These are phyloP conservation scores for Trypanosoma cruzi DNA, from an alignment of 208 protist genomes.

Conservation along the genomic window DNA sequence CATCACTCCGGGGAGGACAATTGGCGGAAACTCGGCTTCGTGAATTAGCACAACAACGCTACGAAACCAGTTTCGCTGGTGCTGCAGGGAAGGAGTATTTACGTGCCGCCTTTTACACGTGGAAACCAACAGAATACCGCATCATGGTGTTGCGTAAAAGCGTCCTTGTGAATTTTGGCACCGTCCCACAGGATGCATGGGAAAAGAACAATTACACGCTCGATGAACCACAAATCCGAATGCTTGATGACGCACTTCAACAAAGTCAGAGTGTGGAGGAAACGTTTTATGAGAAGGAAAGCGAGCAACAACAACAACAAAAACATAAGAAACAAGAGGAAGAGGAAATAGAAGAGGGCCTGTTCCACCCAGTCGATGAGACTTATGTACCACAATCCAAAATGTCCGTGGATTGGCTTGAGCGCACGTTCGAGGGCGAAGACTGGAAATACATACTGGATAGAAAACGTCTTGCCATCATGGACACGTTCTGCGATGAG, in stretches of 20 bases:
- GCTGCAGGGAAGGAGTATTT: conserved; percentile 78
- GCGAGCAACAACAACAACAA: conserved; percentile 25
- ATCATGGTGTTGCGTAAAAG: conserved; percentile 77
- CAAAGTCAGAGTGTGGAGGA: conserved; percentile 35
- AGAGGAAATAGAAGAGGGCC: conserved; percentile 35
- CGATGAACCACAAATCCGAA: conserved; percentile 55
- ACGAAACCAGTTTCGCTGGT: conserved; percentile 71
- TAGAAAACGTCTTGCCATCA: conserved; percentile 54
- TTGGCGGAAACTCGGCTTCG: not conserved
- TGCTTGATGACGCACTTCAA: conserved; percentile 59
- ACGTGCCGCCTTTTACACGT: conserved; percentile 67
- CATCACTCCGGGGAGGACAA: conserved; percentile 3
- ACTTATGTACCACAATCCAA: conserved; percentile 20
- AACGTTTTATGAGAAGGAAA: conserved; percentile 22
- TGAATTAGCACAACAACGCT: conserved; percentile 34
- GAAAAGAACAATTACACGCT: conserved; percentile 48
- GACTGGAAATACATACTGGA: conserved; percentile 71
- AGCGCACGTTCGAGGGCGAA: conserved; percentile 50
- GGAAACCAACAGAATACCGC: conserved; percentile 72
- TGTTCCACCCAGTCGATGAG: conserved; percentile 45
- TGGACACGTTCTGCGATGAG: conserved; percentile 69
- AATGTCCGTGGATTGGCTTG: conserved; percentile 24
- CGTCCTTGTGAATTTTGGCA: conserved; percentile 63
- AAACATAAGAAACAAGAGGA: conserved; percentile 24
- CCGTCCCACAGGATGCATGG: conserved; percentile 17